Percentiles rank a stretch among this genome's conserved stretches.
Conservation (phyloP, 2,329 filamentous ascomycete species). For the Aspergillus pseudonomiae region DNA sequence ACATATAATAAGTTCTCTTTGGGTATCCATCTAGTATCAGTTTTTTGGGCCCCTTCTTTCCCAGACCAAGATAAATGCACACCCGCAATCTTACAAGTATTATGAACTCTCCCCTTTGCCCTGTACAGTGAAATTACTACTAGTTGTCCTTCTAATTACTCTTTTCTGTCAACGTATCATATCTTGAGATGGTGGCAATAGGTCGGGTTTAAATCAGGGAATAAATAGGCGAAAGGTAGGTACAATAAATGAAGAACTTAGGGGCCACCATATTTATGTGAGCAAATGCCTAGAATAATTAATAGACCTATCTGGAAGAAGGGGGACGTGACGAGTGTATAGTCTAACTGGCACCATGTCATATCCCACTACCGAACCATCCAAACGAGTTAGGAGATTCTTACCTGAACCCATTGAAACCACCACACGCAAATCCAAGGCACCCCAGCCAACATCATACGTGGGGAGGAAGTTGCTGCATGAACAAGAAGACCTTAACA, state of each 20-base stretch:
- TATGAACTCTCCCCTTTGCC: background rate
- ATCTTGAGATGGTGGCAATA: background rate
- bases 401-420: conserved; percentile 50
- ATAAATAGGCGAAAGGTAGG: background rate
- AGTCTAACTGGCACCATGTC: conserved; percentile 7
- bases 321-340: background rate
- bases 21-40: background rate
- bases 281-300: background rate
- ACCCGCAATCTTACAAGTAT: background rate
- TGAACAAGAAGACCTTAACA: background rate
- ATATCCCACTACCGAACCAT: conserved; percentile 3
- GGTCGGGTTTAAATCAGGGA: background rate
- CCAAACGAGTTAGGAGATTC: conserved; percentile 31
- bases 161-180: background rate
- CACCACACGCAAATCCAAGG: conserved; percentile 43
- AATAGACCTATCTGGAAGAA: background rate
- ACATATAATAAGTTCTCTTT: background rate
- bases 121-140: background rate
- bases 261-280: background rate
- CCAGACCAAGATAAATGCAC: background rate
- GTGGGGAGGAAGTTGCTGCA: background rate
- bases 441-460: conserved; percentile 12
- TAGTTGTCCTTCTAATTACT: background rate
- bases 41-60: background rate
- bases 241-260: background rate